Conservation (phyloP, 805 yeast species). For the Komagataella phaffii region DNA sequence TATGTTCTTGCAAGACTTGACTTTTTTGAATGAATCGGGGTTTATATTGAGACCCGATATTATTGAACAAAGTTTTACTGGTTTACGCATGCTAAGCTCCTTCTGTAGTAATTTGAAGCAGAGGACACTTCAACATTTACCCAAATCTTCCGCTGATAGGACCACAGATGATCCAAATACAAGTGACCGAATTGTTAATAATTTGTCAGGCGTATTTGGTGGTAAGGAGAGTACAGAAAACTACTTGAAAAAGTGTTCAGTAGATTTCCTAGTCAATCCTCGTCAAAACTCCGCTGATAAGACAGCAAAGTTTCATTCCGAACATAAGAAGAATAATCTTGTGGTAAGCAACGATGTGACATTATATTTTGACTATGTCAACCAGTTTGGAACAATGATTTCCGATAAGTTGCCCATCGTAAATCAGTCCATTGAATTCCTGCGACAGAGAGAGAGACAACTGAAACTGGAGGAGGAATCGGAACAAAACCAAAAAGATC, state of each 20-base stretch:
- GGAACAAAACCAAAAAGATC: neutral
- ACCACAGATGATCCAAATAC: neutral
- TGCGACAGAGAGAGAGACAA: neutral
- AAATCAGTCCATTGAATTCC: neutral
- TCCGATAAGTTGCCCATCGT: neutral
- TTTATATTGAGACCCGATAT: conserved; percentile 41
- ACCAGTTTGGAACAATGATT: neutral
- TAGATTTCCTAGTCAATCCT: neutral
- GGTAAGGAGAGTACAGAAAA: neutral
- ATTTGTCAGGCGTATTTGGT: neutral
- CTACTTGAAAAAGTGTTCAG: neutral
- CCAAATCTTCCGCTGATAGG: neutral
- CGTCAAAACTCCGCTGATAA: neutral
- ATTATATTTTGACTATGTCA: neutral
- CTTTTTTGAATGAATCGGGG: conserved; percentile 14
- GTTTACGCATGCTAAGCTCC: neutral
- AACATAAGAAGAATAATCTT: neutral
- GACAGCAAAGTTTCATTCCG: neutral
- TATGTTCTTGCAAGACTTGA: neutral
- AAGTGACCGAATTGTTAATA: neutral
- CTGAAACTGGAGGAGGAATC: neutral
- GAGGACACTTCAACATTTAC: no score
- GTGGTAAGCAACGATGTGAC: neutral
- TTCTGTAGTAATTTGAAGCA: neutral
- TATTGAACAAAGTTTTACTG: conserved; percentile 11